Conservation (phyloP, 805 yeast species). For the Candida silvicultrix region DNA sequence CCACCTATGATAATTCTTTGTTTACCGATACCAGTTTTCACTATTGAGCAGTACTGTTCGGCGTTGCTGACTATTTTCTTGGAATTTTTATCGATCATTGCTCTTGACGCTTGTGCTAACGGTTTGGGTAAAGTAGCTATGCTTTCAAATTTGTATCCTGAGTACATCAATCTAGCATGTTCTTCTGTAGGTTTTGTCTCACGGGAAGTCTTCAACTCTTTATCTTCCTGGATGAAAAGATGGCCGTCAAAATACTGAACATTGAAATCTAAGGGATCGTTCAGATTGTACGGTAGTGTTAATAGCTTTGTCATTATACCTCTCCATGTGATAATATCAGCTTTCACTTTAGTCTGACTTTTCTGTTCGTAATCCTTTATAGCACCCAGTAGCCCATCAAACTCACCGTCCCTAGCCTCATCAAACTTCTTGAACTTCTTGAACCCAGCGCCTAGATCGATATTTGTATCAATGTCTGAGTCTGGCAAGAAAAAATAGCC, state of each 20-base stretch:
- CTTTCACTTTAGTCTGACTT: slow-evolving; percentile 36
- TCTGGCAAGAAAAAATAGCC: slow-evolving; percentile 82
- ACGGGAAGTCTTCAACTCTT: slow-evolving; percentile 18
- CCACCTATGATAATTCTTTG: slow-evolving; percentile 70
- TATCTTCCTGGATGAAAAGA: slow-evolving; percentile 47
- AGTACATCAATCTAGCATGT: slow-evolving; percentile 41
- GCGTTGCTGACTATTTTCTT: slow-evolving; percentile 58
- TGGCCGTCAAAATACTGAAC: slow-evolving; percentile 71
- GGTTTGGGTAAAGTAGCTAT: slow-evolving; percentile 72
- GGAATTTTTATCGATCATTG: slow-evolving; percentile 59
- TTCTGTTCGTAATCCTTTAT: slow-evolving; percentile 49
- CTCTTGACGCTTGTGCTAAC: slow-evolving; percentile 62
- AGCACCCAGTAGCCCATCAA: slow-evolving; percentile 52
- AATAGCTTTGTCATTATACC: slow-evolving; percentile 76
- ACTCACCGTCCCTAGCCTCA: slow-evolving; percentile 48
- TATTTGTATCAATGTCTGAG: slow-evolving; percentile 48
- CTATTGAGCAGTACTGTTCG: slow-evolving; percentile 77
- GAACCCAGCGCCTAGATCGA: slow-evolving; percentile 64
- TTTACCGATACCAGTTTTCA: slow-evolving; percentile 77
- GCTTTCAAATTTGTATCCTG: slow-evolving; percentile 84
- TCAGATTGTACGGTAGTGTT: slow-evolving; percentile 54
- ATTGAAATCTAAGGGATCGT: slow-evolving; percentile 55
- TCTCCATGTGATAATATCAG: slow-evolving; percentile 76
- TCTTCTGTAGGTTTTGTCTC: slow-evolving; percentile 20
- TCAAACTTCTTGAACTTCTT: slow-evolving; percentile 51